phyloP scores from a whole-genome alignment of 2,329 filamentous ascomycete genomes.

The Epichloe sibirici region DNA sequence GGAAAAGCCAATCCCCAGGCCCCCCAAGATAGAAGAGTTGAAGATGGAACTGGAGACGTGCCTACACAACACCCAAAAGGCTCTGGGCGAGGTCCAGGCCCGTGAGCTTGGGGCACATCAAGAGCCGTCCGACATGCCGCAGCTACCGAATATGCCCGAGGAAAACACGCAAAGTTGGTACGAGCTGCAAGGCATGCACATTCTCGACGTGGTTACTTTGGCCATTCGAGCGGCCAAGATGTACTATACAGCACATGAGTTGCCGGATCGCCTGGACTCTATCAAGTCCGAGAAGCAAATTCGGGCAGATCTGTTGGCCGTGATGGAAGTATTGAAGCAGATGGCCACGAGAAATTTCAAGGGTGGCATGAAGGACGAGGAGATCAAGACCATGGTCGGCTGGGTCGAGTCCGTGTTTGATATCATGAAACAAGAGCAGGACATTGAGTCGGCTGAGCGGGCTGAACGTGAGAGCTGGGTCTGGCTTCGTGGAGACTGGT shows the following conservation, averaged over 20 bases:
- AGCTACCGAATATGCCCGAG: conserved; percentile 28
- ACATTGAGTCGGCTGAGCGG: conserved; percentile 60
- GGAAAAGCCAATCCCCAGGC: conserved; percentile 68
- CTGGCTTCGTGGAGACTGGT: conserved; percentile 75
- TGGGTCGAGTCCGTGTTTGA: conserved; percentile 73
- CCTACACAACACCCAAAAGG: conserved; percentile 56
- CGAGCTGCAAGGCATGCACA: conserved; percentile 81
- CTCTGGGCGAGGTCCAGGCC: conserved; percentile 46
- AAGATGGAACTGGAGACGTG: conserved; percentile 54
- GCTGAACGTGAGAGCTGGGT: conserved; percentile 62
- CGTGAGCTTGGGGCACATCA: conserved; percentile 21
- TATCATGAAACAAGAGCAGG: conserved; percentile 66
- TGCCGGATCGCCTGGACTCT: conserved; percentile 70
- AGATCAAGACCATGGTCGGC: conserved; percentile 58
- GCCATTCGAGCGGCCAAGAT: conserved; percentile 93
- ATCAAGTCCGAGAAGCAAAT: conserved; percentile 84
- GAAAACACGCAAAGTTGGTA: conserved; percentile 55
- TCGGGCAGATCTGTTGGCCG: conserved; percentile 68
- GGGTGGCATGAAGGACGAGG: conserved; percentile 67
- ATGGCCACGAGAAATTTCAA: conserved; percentile 82
- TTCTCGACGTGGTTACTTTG: conserved; percentile 84
- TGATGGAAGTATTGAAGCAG: conserved; percentile 83
- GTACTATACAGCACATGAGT: conserved; percentile 88
- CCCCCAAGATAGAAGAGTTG: conserved; percentile 70
- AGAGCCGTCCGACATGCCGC: conserved; percentile 15